Base-by-base conservation (phyloP, 257 asterid genomes). In the Solanum virginianum region DNA sequence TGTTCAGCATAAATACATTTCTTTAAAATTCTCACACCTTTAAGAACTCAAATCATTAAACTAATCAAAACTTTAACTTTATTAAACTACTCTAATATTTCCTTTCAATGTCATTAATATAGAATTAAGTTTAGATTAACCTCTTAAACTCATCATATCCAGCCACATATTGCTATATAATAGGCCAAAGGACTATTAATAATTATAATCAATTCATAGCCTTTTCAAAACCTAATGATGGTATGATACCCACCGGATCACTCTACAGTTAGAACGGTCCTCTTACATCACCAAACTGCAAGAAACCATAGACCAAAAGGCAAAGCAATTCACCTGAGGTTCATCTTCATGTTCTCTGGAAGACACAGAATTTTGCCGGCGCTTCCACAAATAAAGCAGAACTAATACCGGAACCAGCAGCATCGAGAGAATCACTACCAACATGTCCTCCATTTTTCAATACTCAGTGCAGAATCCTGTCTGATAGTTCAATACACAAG, bases 311-410 rank as follows among this genome's bases (percentile, higher is more conserved):
- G 11, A 51, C 45, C 24, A 79, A 26, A 79, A 17, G 66, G 43
- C 68, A 68, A 13, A 66, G 79, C 68, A 66, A 68, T 53, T 83
- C 18, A 66, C 85, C 80, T 94, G 99, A 83, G 95, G 81, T 82
- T 94, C 94, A 80, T 94, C 98, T 85, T 87, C 91, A 57, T 89
- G 98, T 56, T 89, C 91, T 84, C 91, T 89, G 36, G 91, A 75
- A 62, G 49, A 22, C 49, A 88, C 89, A 88, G 97, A 92, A 91
- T 93, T 95, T 80, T 87, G 85, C 11, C 90, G 93, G n/a, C 97
- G 95, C 81, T 89, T 96, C 99, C 98, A 96, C 18, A 96, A 53
- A 89, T 94, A 96, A 74, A 95, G 98, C 26, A 98, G 99, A 83
- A 96, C 89, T 86, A 96, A 74, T 45, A 93, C 91, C 18, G 92